Conservation (phyloP, 1,139 yeast species). For the Kodamaea fungicola region DNA sequence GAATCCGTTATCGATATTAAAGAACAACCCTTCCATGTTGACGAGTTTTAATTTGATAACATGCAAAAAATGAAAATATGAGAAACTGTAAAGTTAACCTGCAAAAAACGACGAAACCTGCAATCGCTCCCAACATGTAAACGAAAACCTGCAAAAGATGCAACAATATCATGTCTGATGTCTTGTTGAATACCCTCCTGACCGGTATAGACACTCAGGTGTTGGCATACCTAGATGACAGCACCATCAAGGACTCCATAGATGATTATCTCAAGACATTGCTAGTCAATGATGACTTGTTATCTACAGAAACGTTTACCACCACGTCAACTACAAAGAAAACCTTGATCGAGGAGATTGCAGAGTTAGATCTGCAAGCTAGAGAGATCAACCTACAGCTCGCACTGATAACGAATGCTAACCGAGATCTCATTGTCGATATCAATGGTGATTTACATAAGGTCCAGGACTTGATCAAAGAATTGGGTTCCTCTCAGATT, state of each 20-base stretch:
- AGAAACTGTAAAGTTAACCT: conserved; percentile 1
- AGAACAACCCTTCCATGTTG: conserved; percentile 79
- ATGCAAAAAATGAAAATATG: no score
- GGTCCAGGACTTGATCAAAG: conserved; percentile 21
- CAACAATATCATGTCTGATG: conserved; percentile 15
- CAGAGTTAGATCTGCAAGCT: conserved; percentile 39
- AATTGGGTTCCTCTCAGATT: conserved; percentile 22
- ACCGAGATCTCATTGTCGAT: conserved; percentile 40
- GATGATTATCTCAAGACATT: conserved; percentile 22
- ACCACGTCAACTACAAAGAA: conserved; percentile 21
- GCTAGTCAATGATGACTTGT: conserved; percentile 38
- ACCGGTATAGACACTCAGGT: conserved; percentile 15
- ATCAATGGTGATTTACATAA: conserved; percentile 30
- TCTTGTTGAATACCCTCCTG: conserved; percentile 19
- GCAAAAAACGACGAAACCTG: background rate
- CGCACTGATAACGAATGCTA: conserved; percentile 32
- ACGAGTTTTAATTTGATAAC: background rate
- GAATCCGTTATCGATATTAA: conserved; percentile 85
- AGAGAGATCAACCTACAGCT: conserved; percentile 29
- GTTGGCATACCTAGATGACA: conserved; percentile 11
- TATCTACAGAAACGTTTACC: conserved; percentile 40
- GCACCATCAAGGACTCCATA: conserved; percentile 12
- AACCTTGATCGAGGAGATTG: conserved; percentile 44
- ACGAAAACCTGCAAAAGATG: conserved; percentile 1
- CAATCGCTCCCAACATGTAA: background rate